Percentiles rank a stretch among this genome's conserved stretches.
Conservation (phyloP, 495 filamentous ascomycete genomes). For the Peziza echinospora region DNA sequence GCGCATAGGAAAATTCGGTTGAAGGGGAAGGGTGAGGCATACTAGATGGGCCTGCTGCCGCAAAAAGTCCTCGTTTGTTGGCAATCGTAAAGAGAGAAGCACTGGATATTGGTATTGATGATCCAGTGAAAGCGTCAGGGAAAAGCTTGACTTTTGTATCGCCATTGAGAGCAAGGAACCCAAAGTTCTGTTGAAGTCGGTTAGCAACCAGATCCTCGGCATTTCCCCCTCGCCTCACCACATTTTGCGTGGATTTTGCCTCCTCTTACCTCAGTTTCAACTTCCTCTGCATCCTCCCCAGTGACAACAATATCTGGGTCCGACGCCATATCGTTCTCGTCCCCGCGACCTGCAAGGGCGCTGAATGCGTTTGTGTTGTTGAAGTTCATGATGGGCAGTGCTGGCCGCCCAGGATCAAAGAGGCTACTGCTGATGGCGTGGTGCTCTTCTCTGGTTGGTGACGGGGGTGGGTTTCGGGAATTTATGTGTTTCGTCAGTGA, state of each 20-base stretch:
- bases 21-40: background rate
- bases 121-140: conserved; percentile 53
- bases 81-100: conserved; percentile 75
- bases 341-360: background rate
- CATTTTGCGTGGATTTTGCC: background rate
- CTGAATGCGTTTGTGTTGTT: background rate
- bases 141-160: conserved; percentile 66
- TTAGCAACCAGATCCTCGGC: background rate
- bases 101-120: conserved; percentile 52
- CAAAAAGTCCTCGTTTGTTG: conserved; percentile 55
- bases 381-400: background rate
- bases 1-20: background rate
- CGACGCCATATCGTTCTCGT: background rate
- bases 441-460: too few relatives aligned
- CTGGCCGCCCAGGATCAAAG: too few relatives aligned
- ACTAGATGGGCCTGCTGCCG: conserved; percentile 61
- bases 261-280: conserved; percentile 33
- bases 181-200: conserved; percentile 40
- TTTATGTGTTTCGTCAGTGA: too few relatives aligned
- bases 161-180: conserved; percentile 56
- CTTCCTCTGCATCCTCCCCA: conserved; percentile 35
- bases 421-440: too few relatives aligned
- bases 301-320: conserved; percentile 1
- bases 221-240: background rate
- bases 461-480: too few relatives aligned